These are phyloP conservation scores for Haplosporangium sp. DNA, from an alignment of 371 early-diverging fungal genomes.

Conservation along the genomic window DNA sequence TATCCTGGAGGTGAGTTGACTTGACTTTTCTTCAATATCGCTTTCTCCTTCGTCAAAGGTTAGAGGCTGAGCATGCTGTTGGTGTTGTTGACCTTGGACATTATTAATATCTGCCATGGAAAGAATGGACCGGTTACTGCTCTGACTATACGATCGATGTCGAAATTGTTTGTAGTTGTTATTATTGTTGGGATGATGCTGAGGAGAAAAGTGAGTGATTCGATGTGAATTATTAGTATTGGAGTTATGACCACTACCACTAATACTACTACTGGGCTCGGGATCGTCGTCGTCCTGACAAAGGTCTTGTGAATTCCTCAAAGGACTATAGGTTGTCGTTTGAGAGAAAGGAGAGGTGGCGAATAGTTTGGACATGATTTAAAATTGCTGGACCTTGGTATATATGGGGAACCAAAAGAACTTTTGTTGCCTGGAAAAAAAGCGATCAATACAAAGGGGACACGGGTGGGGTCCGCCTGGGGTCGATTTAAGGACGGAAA, in stretches of 20 bases:
- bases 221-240: not conserved
- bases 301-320: constrained; percentile 25
- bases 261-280: constrained; percentile 11
- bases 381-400: not conserved
- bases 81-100: constrained; percentile 1
- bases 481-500: no score
- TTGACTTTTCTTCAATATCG: constrained; percentile 6
- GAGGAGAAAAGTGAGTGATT: constrained; percentile 7
- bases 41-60: constrained; percentile 30
- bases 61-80: not conserved
- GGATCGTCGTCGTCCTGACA: constrained; percentile 32
- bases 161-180: constrained; percentile 21
- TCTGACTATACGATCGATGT: constrained; percentile 35
- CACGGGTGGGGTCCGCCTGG: no score
- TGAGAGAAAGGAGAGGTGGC: constrained; percentile 37
- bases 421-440: not conserved
- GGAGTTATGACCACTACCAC: constrained; percentile 2
- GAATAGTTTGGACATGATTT: constrained; percentile 36
- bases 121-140: constrained; percentile 24
- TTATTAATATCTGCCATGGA: constrained; percentile 4
- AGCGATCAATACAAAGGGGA: no score
- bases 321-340: constrained; percentile 32
- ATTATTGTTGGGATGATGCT: not conserved
- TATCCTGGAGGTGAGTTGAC: not conserved
- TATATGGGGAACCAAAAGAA: not conserved